Conservation (phyloP, 495 filamentous ascomycete genomes). For the Lepidopterella palustris region DNA sequence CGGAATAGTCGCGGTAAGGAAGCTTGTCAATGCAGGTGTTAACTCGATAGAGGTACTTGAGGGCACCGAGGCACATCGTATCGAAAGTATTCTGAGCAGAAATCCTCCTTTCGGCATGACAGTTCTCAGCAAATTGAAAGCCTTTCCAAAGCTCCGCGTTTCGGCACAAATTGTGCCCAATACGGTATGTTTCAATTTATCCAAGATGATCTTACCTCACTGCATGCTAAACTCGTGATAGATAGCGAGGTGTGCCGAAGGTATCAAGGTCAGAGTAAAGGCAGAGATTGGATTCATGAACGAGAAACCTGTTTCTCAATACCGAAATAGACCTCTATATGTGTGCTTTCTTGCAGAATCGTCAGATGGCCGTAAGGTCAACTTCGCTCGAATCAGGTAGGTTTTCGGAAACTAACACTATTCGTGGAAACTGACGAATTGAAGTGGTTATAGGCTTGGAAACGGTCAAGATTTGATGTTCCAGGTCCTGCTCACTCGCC, state of each 20-base stretch:
- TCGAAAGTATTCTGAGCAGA: slow-evolving; percentile 69
- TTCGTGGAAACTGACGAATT: slow-evolving; percentile 24
- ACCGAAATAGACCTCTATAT: slow-evolving; percentile 55
- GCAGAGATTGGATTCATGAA: slow-evolving; percentile 70
- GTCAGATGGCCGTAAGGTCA: slow-evolving; percentile 64
- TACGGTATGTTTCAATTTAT: slow-evolving; percentile 34
- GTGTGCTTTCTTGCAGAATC: slow-evolving; percentile 72
- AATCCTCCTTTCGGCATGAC: slow-evolving; percentile 80
- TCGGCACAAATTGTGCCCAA: slow-evolving; percentile 46
- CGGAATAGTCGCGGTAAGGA: slow-evolving; percentile 69
- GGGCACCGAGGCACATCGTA: slow-evolving; percentile 56
- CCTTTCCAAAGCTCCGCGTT: slow-evolving; percentile 71
- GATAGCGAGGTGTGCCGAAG: slow-evolving; percentile 39
- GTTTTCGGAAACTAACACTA: slow-evolving; percentile 5
- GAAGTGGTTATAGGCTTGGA: slow-evolving; percentile 60
- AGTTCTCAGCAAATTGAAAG: slow-evolving; percentile 53
- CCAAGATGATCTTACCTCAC: not conserved
- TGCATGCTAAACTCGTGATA: slow-evolving; percentile 18
- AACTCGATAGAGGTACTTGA: slow-evolving; percentile 66
- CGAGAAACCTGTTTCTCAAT: slow-evolving; percentile 52
- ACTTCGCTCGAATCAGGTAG: slow-evolving; percentile 70
- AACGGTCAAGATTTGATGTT: slow-evolving; percentile 58
- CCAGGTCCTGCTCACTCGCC: slow-evolving; percentile 47
- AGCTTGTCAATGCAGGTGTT: slow-evolving; percentile 65
- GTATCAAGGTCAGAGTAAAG: slow-evolving; percentile 55